Percentiles rank a stretch among this genome's conserved stretches.
Evolutionary conservation across 495 filamentous ascomycete species (phyloP).

Genomic region (Neurospora tetraspora): DNA sequence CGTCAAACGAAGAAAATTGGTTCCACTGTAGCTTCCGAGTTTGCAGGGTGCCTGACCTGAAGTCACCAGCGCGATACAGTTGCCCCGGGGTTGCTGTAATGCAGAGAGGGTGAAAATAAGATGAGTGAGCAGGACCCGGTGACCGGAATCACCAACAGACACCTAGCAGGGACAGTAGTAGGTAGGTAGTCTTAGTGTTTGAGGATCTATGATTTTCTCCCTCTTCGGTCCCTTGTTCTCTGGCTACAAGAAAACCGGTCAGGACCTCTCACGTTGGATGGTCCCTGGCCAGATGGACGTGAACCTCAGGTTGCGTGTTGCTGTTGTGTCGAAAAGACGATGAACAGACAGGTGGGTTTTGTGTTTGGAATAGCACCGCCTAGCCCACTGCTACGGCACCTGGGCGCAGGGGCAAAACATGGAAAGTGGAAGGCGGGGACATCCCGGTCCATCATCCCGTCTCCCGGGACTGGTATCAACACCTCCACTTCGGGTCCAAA

Average conservation of each 20-base stretch:
- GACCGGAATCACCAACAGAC: background rate
- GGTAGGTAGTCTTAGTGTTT: no score
- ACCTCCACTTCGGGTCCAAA: background rate
- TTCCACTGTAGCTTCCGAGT: background rate
- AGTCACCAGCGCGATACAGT: background rate
- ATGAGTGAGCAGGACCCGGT: background rate
- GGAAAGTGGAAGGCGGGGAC: background rate
- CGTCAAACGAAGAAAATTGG: background rate
- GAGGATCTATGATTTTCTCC: no score
- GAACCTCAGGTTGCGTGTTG: background rate
- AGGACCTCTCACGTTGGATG: no score
- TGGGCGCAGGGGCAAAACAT: background rate
- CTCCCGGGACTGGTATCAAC: background rate
- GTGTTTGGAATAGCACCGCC: background rate
- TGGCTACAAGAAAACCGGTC: no score
- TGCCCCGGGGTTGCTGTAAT: background rate
- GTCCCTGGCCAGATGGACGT: no score
- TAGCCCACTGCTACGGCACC: background rate
- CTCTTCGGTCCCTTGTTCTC: background rate
- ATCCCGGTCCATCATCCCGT: background rate
- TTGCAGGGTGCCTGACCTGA: background rate
- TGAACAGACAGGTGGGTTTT: background rate
- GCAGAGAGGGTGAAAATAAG: background rate
- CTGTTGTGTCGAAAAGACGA: background rate
- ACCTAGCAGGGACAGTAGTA: no score